Evolutionary conservation across 176 grass and related monocot species (phyloP).

Genomic region (Miscanthus lutarioriparius): DNA sequence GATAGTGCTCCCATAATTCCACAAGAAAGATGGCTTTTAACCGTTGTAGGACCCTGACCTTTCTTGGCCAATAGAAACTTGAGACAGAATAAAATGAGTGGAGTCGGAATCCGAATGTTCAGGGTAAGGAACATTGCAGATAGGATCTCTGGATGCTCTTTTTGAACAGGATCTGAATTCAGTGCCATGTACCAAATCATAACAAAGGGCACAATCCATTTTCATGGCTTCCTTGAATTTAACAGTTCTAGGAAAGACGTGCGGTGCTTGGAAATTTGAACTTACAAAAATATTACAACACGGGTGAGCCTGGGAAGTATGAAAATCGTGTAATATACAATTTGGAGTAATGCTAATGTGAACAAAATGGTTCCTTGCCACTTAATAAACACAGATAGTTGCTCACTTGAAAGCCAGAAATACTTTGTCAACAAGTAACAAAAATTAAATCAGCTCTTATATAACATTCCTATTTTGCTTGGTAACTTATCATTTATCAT

Average conservation of each 20-base stretch:
- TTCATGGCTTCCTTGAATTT: neutral
- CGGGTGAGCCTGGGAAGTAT: neutral
- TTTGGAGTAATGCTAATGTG: neutral
- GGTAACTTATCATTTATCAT: neutral
- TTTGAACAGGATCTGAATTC: neutral
- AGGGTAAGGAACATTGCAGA: neutral
- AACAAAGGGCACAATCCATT: neutral
- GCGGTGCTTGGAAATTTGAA: neutral
- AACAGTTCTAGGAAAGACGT: neutral
- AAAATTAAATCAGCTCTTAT: neutral
- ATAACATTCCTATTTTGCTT: neutral
- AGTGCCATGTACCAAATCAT: neutral
- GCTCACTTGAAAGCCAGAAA: neutral
- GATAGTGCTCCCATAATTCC: neutral
- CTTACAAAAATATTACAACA: neutral
- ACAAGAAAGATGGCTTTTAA: slow-evolving; percentile 7
- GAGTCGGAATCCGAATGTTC: slow-evolving; percentile 44
- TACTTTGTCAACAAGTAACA: neutral
- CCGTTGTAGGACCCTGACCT: neutral
- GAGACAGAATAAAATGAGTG: slow-evolving; percentile 35
- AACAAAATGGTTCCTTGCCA: neutral
- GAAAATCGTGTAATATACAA: neutral
- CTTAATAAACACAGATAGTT: neutral
- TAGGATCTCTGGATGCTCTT: slow-evolving; percentile 22
- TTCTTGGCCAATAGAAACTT: slow-evolving; percentile 12